A percentile compares a stretch with the other conserved stretches of the same genome.
Evolutionary conservation across 148 eudicot species (phyloP).

Genomic region (Rhododendron griersonianum): DNA sequence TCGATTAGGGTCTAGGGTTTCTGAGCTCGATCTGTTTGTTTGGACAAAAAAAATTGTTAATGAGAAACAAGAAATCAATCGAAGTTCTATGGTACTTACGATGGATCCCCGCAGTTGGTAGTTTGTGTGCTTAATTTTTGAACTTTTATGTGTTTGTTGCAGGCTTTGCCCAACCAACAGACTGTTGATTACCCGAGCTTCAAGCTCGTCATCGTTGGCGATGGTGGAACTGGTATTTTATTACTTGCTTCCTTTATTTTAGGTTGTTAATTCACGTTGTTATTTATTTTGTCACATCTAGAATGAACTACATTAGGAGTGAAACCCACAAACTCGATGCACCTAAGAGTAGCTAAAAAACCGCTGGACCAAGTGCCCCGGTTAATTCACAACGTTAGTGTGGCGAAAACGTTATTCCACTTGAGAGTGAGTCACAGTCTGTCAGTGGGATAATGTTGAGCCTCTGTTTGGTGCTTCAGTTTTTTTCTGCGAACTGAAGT

Average conservation of each 20-base stretch:
- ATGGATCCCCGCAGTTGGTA: not conserved
- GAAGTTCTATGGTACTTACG: not conserved
- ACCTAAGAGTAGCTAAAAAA: not conserved
- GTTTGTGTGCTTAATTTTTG: not conserved
- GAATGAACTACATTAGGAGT: not conserved
- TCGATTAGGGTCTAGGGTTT: not conserved
- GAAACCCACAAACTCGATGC: not conserved
- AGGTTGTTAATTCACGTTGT: not conserved
- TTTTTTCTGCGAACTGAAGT: not conserved
- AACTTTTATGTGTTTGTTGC: not conserved
- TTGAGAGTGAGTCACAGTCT: not conserved
- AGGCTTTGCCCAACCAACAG: slow-evolving; percentile 34
- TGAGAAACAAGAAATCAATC: not conserved
- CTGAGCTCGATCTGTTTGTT: slow-evolving; percentile 2
- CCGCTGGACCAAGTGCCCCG: not conserved
- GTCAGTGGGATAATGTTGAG: not conserved
- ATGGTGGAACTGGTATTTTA: slow-evolving; percentile 29
- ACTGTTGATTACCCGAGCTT: slow-evolving; percentile 33
- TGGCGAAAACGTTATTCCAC: not conserved
- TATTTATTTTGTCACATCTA: not conserved
- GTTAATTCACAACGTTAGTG: not conserved
- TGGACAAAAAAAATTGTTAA: not conserved
- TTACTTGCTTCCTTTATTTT: not conserved
- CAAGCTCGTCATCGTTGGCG: slow-evolving; percentile 36
- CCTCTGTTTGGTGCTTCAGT: not conserved